phyloP scores from a whole-genome alignment of 352 stramenopile genomes.

The Globisporangium spiculum region DNA sequence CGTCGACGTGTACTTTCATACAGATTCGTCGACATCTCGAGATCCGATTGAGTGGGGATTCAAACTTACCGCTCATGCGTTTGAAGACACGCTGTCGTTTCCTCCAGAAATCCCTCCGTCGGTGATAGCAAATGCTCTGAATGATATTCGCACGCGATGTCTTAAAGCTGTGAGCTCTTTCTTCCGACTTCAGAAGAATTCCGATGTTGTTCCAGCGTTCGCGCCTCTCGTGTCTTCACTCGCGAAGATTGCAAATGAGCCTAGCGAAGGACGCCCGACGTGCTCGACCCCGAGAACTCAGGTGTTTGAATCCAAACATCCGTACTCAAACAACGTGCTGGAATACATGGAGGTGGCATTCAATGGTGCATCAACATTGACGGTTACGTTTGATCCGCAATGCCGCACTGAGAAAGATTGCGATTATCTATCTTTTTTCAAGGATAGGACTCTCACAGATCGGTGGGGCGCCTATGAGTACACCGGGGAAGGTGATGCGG shows the following conservation, averaged over 20 bases:
- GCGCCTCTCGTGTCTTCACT: constrained; percentile 32
- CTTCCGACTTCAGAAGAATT: constrained; percentile 24
- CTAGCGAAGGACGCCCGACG: constrained; percentile 41
- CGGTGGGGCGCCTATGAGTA: constrained; percentile 67
- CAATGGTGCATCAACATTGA: constrained; percentile 51
- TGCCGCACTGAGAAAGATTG: constrained; percentile 63
- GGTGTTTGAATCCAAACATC: constrained; percentile 83
- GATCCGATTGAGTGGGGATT: constrained; percentile 72
- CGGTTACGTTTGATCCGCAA: constrained; percentile 70
- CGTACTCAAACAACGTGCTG: constrained; percentile 77
- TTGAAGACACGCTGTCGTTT: constrained; percentile 45
- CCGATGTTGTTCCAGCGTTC: constrained; percentile 13
- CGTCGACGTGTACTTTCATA: constrained; percentile 76
- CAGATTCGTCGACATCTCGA: constrained; percentile 35
- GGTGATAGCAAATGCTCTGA: constrained; percentile 35
- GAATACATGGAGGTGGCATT: constrained; percentile 83
- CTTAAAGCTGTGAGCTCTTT: constrained; percentile 49
- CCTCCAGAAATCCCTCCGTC: constrained; percentile 56
- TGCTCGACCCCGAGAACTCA: constrained; percentile 50
- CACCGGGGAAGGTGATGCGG: constrained; percentile 53
- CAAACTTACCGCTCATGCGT: constrained; percentile 70
- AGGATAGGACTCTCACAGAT: constrained; percentile 66
- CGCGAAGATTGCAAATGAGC: constrained; percentile 40
- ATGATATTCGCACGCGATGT: constrained; percentile 55
- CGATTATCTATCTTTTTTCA: constrained; percentile 87